phyloP scores from a whole-genome alignment of 2,329 filamentous ascomycete genomes.

The Albophoma yamanashiensis region DNA sequence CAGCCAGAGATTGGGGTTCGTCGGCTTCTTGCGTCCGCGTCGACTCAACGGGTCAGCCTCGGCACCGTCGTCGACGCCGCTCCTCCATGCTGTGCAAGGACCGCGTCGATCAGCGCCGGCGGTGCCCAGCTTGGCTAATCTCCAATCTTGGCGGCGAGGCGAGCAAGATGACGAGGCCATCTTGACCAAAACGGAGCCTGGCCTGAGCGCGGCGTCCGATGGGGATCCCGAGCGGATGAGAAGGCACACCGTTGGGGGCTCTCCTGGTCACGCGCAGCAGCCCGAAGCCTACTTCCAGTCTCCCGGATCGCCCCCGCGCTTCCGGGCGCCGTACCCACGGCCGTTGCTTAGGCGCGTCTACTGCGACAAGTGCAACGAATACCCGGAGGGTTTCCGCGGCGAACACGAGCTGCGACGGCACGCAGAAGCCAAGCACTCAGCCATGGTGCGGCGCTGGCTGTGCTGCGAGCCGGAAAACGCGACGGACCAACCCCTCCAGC shows the following conservation, averaged over 20 bases:
- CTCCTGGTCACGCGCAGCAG: constrained; percentile 28
- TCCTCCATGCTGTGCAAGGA: constrained; percentile 1
- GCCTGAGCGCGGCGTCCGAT: not conserved
- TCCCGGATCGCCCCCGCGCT: constrained; percentile 25
- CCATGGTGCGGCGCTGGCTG: constrained; percentile 44
- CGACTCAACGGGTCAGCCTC: not conserved
- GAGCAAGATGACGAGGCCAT: constrained; percentile 7
- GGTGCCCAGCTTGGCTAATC: not conserved
- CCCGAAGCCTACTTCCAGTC: constrained; percentile 29
- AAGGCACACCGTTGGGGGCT: constrained; percentile 36
- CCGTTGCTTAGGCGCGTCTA: constrained; percentile 59
- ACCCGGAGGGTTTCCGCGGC: constrained; percentile 79
- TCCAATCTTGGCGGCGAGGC: constrained; percentile 4
- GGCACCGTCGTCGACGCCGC: constrained; percentile 6
- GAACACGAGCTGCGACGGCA: constrained; percentile 77
- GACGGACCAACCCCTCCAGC: constrained; percentile 28
- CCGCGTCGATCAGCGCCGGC: constrained; percentile 4
- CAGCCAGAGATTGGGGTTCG: constrained; percentile 18
- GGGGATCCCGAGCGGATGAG: constrained; percentile 12
- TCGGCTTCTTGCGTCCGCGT: constrained; percentile 20
- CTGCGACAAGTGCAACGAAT: constrained; percentile 69
- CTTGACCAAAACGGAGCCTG: not conserved
- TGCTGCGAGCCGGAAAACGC: constrained; percentile 38
- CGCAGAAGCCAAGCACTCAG: constrained; percentile 45
- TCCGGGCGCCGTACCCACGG: constrained; percentile 34